These are phyloP conservation scores for Pyronema omphalodes DNA, from an alignment of 495 filamentous ascomycete genomes.

Conservation along the genomic window DNA sequence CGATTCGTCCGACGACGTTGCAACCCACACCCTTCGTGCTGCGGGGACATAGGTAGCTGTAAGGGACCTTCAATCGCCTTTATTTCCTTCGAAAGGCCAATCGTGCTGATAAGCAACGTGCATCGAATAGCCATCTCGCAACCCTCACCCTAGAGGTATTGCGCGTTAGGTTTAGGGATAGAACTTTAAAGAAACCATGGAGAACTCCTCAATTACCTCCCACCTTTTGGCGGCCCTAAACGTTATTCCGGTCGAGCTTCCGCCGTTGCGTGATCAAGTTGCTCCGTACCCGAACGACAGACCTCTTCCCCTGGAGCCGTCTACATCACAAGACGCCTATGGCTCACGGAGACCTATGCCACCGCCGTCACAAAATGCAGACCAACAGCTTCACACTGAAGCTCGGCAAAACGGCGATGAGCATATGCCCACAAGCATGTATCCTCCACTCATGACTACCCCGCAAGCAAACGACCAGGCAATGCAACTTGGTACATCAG, in stretches of 20 bases:
- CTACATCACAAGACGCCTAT: slow-evolving; percentile 17
- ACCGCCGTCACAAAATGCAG: slow-evolving; percentile 11
- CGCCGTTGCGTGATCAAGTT: slow-evolving; percentile 17
- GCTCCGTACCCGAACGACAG: slow-evolving; percentile 21
- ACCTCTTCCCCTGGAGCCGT: slow-evolving; percentile 22
- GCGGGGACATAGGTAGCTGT: too few species aligned
- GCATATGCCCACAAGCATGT: not conserved
- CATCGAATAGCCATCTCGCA: too few species aligned
- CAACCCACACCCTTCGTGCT: too few species aligned
- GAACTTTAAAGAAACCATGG: not conserved
- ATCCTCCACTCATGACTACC: not conserved
- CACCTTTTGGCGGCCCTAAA: slow-evolving; percentile 23
- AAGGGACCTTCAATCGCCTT: too few species aligned
- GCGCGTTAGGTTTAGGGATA: not conserved
- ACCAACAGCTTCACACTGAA: slow-evolving; percentile 6
- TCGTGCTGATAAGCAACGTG: too few species aligned
- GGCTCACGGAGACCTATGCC: slow-evolving; percentile 4
- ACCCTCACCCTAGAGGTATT: too few species aligned
- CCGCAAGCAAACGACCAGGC: slow-evolving; percentile 1
- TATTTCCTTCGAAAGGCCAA: too few species aligned
- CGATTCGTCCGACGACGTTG: too few species aligned
- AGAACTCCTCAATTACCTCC: slow-evolving; percentile 14
- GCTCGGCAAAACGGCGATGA: not conserved
- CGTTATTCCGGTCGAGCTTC: slow-evolving; percentile 3
- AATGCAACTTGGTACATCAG: slow-evolving; percentile 4